A percentile compares a stretch with the other conserved stretches of the same genome.
phyloP scores from a whole-genome alignment of 805 yeast genomes.

The Saturnispora sanitii region DNA sequence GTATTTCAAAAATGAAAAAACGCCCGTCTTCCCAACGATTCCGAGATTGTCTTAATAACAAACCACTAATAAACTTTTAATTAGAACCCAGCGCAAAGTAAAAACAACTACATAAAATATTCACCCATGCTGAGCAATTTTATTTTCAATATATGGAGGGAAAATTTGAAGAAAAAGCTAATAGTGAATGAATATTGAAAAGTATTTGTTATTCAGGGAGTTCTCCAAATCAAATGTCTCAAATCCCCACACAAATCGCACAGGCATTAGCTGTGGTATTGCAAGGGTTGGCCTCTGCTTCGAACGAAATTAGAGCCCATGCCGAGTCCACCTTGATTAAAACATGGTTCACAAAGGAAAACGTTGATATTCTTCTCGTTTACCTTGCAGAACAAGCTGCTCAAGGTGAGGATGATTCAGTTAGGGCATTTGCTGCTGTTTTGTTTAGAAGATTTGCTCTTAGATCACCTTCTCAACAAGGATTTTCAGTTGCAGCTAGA shows the following conservation, averaged over 20 bases:
- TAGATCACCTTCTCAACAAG: conserved; percentile 60
- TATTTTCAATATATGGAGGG: no score
- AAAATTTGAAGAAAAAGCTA: no score
- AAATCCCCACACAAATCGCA: conserved; percentile 53
- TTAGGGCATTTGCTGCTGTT: conserved; percentile 72
- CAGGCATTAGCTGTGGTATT: conserved; percentile 46
- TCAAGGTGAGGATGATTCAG: conserved; percentile 47
- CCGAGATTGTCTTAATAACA: no score
- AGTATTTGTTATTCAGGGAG: no score
- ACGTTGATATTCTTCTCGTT: conserved; percentile 59
- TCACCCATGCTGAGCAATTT: no score
- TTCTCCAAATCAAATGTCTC: conserved; percentile 29
- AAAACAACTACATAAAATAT: no score
- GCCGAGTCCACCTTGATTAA: conserved; percentile 69
- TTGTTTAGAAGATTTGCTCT: conserved; percentile 80
- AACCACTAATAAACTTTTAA: no score
- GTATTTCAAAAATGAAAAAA: no score
- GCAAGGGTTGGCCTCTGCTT: conserved; percentile 65
- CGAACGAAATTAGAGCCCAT: conserved; percentile 57
- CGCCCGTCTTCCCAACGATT: no score
- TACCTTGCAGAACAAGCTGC: conserved; percentile 78
- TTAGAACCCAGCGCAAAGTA: no score
- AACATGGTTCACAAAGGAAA: conserved; percentile 64
- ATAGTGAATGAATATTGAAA: no score
- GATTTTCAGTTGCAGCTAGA: conserved; percentile 57